Evolutionary conservation across 1,284 basidiomycete species (phyloP).

Genomic region (Malassezia japonica): DNA sequence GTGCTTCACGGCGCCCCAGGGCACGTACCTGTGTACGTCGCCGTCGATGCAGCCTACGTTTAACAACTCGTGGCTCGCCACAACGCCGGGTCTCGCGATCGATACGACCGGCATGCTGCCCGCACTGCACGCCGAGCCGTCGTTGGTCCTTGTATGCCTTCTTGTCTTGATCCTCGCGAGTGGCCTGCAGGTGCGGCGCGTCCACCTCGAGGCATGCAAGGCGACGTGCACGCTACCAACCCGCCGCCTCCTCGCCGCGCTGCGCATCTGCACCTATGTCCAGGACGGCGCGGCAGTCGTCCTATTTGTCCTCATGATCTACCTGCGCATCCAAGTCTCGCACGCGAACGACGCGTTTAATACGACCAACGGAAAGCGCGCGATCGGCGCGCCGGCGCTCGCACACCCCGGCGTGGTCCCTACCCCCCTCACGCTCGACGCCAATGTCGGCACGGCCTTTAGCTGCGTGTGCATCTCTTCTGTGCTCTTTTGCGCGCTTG

Average conservation of each 20-base stretch:
- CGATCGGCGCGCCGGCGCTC: not conserved
- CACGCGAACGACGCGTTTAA: constrained; percentile 7
- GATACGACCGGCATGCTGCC: not conserved
- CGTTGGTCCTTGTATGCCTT: not conserved
- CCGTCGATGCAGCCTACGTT: constrained; percentile 4
- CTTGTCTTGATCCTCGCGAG: not conserved
- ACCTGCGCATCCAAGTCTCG: constrained; percentile 6
- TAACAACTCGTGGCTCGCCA: not conserved
- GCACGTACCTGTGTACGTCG: not conserved
- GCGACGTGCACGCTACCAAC: not conserved
- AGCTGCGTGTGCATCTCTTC: constrained; percentile 4
- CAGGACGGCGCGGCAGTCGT: constrained; percentile 4
- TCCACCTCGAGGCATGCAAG: constrained; percentile 1
- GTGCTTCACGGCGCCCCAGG: constrained; percentile 4
- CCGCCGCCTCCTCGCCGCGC: not conserved
- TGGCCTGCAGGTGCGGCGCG: constrained; percentile 5
- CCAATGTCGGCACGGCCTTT: constrained; percentile 10
- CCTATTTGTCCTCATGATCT: constrained; percentile 1
- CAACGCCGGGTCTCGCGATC: not conserved
- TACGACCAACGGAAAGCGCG: not conserved
- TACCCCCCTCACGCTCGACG: not conserved
- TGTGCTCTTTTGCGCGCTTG: not conserved
- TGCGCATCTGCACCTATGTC: not conserved
- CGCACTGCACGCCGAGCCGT: not conserved
- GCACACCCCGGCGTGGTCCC: not conserved